Conservation (phyloP, 2,329 filamentous ascomycete genomes). For the Aspergillus proliferans region DNA sequence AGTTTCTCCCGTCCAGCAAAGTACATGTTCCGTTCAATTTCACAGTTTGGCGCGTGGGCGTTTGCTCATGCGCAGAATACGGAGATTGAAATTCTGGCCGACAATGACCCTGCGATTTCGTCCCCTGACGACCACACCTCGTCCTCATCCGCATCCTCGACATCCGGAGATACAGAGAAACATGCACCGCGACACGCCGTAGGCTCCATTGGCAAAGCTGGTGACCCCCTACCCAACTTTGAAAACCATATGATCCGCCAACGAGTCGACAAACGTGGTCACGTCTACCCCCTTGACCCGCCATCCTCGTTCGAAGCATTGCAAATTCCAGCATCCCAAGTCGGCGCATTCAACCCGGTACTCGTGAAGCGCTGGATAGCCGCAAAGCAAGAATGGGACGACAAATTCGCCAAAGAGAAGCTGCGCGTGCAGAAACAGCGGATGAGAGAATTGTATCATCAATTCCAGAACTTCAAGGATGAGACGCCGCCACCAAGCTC, state of each 20-base stretch:
- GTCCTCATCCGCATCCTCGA: neutral
- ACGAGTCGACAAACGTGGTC: slow-evolving; percentile 70
- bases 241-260: slow-evolving; percentile 87
- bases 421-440: slow-evolving; percentile 67
- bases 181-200: slow-evolving; percentile 11
- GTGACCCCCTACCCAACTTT: slow-evolving; percentile 75
- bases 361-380: slow-evolving; percentile 79
- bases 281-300: slow-evolving; percentile 61
- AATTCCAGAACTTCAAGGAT: slow-evolving; percentile 65
- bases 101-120: slow-evolving; percentile 72
- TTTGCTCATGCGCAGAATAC: slow-evolving; percentile 74
- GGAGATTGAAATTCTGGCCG: slow-evolving; percentile 73
- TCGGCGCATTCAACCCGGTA: slow-evolving; percentile 73
- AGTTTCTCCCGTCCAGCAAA: slow-evolving; percentile 95
- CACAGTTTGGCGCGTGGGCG: slow-evolving; percentile 90
- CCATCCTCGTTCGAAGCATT: slow-evolving; percentile 61
- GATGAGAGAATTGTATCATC: slow-evolving; percentile 63
- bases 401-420: slow-evolving; percentile 62
- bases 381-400: slow-evolving; percentile 67
- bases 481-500: slow-evolving; percentile 81
- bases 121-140: slow-evolving; percentile 36
- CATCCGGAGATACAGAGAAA: slow-evolving; percentile 2
- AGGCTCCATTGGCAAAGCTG: slow-evolving; percentile 69
- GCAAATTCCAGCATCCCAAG: slow-evolving; percentile 55
- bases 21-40: slow-evolving; percentile 86